A percentile compares a stretch with the other conserved stretches of the same genome.
Evolutionary conservation across 768 basidiomycete species (phyloP).

Genomic region (Mrakia gelida): DNA sequence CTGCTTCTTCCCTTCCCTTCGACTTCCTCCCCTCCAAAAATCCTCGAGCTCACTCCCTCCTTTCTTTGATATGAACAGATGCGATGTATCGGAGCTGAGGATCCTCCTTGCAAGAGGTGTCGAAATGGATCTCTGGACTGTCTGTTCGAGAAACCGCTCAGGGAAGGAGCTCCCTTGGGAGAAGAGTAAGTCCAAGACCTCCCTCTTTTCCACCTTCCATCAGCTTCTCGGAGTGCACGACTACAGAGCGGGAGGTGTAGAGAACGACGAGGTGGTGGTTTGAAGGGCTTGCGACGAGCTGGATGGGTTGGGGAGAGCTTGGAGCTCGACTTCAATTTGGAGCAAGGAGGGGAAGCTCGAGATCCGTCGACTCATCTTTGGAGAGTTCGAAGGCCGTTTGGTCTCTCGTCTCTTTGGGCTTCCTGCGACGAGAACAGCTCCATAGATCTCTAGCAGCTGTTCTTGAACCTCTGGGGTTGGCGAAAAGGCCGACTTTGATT

Average conservation of each 20-base stretch:
- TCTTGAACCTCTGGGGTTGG: background rate
- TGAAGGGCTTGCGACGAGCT: no score
- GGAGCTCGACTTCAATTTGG: no score
- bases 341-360: no score
- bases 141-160: constrained; percentile 88
- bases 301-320: no score
- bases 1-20: background rate
- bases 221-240: constrained; percentile 31
- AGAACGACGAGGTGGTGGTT: background rate
- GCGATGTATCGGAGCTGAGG: constrained; percentile 93
- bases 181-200: constrained; percentile 64
- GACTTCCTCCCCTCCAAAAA: background rate
- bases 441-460: no score
- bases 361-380: no score
- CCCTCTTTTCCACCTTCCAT: background rate
- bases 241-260: constrained; percentile 15
- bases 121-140: constrained; percentile 84
- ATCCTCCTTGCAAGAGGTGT: constrained; percentile 92
- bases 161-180: constrained; percentile 78
- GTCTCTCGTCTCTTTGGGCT: no score
- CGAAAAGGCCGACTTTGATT: background rate
- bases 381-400: no score
- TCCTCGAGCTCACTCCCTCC: background rate
- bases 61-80: constrained; percentile 53
- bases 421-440: no score